phyloP scores from a whole-genome alignment of 1,139 yeast genomes.

The Yamadazyma epiphylla region DNA sequence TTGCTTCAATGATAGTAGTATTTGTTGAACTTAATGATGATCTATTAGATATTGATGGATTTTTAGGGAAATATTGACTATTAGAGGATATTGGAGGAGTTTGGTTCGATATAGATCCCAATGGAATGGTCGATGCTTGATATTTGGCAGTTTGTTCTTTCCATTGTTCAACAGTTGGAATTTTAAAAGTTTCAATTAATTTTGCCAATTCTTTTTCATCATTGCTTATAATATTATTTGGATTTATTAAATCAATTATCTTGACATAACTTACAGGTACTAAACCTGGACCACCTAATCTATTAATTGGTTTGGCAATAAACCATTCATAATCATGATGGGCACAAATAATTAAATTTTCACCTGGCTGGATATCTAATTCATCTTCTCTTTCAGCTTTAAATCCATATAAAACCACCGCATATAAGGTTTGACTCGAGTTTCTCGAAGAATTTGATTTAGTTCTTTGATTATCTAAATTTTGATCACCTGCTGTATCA shows the following conservation, averaged over 20 bases:
- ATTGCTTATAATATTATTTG: conserved; percentile 13
- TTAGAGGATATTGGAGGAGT: conserved; percentile 31
- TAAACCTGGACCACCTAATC: conserved; percentile 95
- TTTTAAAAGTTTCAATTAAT: conserved; percentile 54
- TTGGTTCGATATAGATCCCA: conserved; percentile 47
- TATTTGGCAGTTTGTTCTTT: conserved; percentile 86
- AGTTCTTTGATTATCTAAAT: not conserved
- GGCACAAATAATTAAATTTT: conserved; percentile 87
- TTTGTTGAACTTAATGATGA: conserved; percentile 32
- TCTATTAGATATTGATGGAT: conserved; percentile 21
- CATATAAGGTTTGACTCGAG: conserved; percentile 39
- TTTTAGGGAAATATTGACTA: conserved; percentile 36
- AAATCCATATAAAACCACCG: conserved; percentile 67
- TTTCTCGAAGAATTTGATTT: conserved; percentile 8
- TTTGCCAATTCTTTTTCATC: conserved; percentile 26
- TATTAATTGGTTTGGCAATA: conserved; percentile 91
- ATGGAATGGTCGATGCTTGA: conserved; percentile 84
- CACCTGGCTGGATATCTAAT: conserved; percentile 79
- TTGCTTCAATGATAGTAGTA: conserved; percentile 49
- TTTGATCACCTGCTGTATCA: conserved; percentile 3
- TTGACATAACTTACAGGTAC: conserved; percentile 91
- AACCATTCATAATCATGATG: conserved; percentile 97
- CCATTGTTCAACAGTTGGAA: conserved; percentile 96
- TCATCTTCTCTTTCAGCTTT: conserved; percentile 89
- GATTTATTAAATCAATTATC: conserved; percentile 66